Evolutionary conservation across 257 asterid species (phyloP), one percentile per base, ranked within the genome.

Genomic region (Schizonepeta tenuifolia): DNA sequence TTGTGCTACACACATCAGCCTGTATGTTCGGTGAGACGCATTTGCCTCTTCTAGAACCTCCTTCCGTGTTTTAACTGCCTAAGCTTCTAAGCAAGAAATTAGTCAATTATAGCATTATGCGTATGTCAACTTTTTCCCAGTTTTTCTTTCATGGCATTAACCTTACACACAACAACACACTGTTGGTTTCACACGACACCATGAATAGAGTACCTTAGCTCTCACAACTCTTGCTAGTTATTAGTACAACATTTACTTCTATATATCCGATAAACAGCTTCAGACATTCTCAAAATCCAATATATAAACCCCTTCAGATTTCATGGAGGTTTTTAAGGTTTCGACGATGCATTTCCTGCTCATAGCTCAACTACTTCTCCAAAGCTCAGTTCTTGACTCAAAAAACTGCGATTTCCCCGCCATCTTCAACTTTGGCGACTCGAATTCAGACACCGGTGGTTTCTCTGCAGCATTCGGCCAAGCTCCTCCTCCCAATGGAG

Each of bases 371-470:
- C 2, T 28, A 58, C 36, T 62, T 38, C 17, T 35, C 20, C 54
- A 20, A 9, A 63, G 11, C 33, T 63, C 53, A 41, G 26, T 5
- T 26, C 61, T 28, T 21, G 69, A 36, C 33, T 20, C 33, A 22
- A 20, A 40, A n/a, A 31, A 17, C 53, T 74, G 78, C 55, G 55
- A 69, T 3, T 74, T 66, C 9, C 73, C 71, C 38, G 74, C 78
- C 20, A 58, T 74, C 0, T 74, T 74, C 73, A 69, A 55, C 55
- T 66, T 74, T 7, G 78, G 78, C 33, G 69, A 66, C 74, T 74
- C 78, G 22, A 66, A 66, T 21, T 74, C 78, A 2, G 78, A 74
- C 53, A 66, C 78, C 22, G 78, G 78, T 6, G 78, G 68, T 2
- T 46, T 56, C 53, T 43, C 56, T 2, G 74, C 78, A 0, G 44